A percentile compares a stretch with the other conserved stretches of the same genome.
Conservation (phyloP, 352 stramenopile species). For the Saprolegnia diclina region DNA sequence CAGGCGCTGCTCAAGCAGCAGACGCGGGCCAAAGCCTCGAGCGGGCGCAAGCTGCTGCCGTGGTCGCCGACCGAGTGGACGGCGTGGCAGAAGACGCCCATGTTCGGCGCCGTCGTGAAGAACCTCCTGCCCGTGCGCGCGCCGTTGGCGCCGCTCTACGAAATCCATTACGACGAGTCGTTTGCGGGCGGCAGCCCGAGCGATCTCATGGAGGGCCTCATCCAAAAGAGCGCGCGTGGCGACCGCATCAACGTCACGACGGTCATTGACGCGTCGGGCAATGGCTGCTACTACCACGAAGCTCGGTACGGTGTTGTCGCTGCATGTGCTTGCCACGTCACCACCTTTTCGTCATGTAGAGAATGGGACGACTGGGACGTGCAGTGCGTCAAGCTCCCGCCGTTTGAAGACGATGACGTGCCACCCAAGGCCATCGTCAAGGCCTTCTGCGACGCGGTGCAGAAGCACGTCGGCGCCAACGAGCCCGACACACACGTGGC, state of each 20-base stretch:
- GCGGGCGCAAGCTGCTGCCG: constrained; percentile 62
- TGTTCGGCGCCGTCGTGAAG: constrained; percentile 45
- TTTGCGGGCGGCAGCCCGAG: constrained; percentile 54
- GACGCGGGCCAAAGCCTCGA: neutral
- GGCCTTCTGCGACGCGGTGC: constrained; percentile 54
- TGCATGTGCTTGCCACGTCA: neutral
- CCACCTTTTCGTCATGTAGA: constrained; percentile 31
- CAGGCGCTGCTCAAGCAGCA: constrained; percentile 26
- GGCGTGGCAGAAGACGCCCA: constrained; percentile 51
- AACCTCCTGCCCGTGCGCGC: constrained; percentile 72
- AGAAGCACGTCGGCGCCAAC: constrained; percentile 51
- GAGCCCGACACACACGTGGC: constrained; percentile 73
- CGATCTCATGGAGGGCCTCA: constrained; percentile 75
- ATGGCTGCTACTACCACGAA: constrained; percentile 68
- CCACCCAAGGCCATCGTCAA: constrained; percentile 41
- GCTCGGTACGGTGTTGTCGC: constrained; percentile 43
- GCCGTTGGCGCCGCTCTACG: constrained; percentile 78
- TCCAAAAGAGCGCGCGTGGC: constrained; percentile 50
- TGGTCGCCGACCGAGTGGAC: constrained; percentile 58
- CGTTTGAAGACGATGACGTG: constrained; percentile 19
- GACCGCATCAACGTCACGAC: constrained; percentile 62
- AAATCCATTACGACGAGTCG: constrained; percentile 68
- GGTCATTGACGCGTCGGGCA: constrained; percentile 71
- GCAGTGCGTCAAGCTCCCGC: constrained; percentile 62
- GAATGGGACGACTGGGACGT: constrained; percentile 88